Evolutionary conservation across 1,284 basidiomycete species (phyloP).

Genomic region (Cutaneotrichosporon sp.): DNA sequence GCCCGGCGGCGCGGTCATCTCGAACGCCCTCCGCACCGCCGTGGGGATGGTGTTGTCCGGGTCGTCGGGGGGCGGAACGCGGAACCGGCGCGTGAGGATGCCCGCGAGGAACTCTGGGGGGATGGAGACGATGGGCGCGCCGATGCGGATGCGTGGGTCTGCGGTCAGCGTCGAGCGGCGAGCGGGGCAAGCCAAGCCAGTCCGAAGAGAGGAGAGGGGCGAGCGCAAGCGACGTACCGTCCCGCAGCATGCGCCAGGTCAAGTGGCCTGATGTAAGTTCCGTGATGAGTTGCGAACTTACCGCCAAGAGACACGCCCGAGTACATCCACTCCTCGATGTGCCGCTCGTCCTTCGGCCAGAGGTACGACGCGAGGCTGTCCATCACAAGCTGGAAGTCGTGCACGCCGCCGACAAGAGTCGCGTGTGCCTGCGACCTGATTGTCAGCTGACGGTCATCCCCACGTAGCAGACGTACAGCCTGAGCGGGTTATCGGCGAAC

Average conservation of each 20-base stretch:
- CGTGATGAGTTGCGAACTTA: slow-evolving; percentile 6
- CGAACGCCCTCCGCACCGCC: slow-evolving; percentile 1
- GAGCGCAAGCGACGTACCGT: slow-evolving; percentile 7
- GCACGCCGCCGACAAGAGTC: slow-evolving; percentile 22
- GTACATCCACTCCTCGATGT: slow-evolving; percentile 66
- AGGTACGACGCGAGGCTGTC: slow-evolving; percentile 76
- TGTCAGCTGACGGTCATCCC: neutral
- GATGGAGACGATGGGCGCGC: slow-evolving; percentile 14
- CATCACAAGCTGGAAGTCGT: slow-evolving; percentile 76
- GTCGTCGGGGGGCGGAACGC: slow-evolving; percentile 43
- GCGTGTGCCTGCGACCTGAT: slow-evolving; percentile 7
- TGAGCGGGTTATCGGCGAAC: slow-evolving; percentile 66
- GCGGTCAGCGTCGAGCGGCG: too few relatives aligned
- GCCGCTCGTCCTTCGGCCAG: slow-evolving; percentile 69
- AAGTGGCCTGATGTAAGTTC: slow-evolving; percentile 8
- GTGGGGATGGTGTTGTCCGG: slow-evolving; percentile 35
- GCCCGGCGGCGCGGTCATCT: slow-evolving; percentile 51
- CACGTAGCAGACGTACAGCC: slow-evolving; percentile 47
- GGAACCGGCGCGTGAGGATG: slow-evolving; percentile 61
- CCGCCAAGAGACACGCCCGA: slow-evolving; percentile 59
- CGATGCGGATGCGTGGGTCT: slow-evolving; percentile 56
- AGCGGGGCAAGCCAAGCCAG: too few relatives aligned
- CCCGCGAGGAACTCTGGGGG: slow-evolving; percentile 10
- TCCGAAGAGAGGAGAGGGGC: too few relatives aligned
- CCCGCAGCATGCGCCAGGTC: slow-evolving; percentile 20